These are phyloP conservation scores for Hyaloscypha variabilis DNA, from an alignment of 495 filamentous ascomycete species.

Conservation along the genomic window DNA sequence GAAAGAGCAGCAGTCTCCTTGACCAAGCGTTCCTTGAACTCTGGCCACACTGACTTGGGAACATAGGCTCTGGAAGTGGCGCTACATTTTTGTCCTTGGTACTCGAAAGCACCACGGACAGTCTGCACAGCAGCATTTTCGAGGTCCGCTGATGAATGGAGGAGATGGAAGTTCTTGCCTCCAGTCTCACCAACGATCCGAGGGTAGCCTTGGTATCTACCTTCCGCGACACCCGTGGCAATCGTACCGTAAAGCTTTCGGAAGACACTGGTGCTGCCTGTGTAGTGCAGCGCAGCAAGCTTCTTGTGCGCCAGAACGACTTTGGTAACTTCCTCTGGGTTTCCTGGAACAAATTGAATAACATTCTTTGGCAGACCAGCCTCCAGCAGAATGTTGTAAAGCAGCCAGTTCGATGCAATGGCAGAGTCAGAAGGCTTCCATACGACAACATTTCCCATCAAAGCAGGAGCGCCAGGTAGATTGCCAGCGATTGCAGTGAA, in stretches of 20 bases:
- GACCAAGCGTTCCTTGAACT: conserved; percentile 64
- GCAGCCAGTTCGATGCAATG: conserved; percentile 71
- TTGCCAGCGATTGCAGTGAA: conserved; percentile 87
- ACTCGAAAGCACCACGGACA: conserved; percentile 86
- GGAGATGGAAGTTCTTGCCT: conserved; percentile 90
- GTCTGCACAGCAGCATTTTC: conserved; percentile 79
- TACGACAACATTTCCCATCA: conserved; percentile 85
- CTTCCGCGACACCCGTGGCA: conserved; percentile 67
- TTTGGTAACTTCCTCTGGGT: conserved; percentile 73
- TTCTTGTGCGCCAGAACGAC: conserved; percentile 67
- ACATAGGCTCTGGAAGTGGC: conserved; percentile 80
- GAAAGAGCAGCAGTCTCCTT: conserved; percentile 67
- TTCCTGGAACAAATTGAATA: conserved; percentile 81
- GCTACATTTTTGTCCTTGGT: conserved; percentile 88
- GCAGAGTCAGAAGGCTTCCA: conserved; percentile 87
- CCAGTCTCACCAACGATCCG: conserved; percentile 85
- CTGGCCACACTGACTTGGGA: conserved; percentile 67
- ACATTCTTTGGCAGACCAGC: conserved; percentile 79
- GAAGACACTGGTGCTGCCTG: conserved; percentile 82
- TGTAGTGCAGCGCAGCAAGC: conserved; percentile 80
- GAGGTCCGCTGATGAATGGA: conserved; percentile 74
- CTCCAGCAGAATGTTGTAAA: conserved; percentile 87
- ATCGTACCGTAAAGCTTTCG: conserved; percentile 73
- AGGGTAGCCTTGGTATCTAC: conserved; percentile 73
- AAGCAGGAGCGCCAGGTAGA: conserved; percentile 69